These are phyloP conservation scores for Neofusicoccum kwambonambiense DNA, from an alignment of 2,329 filamentous ascomycete genomes.

Conservation along the genomic window DNA sequence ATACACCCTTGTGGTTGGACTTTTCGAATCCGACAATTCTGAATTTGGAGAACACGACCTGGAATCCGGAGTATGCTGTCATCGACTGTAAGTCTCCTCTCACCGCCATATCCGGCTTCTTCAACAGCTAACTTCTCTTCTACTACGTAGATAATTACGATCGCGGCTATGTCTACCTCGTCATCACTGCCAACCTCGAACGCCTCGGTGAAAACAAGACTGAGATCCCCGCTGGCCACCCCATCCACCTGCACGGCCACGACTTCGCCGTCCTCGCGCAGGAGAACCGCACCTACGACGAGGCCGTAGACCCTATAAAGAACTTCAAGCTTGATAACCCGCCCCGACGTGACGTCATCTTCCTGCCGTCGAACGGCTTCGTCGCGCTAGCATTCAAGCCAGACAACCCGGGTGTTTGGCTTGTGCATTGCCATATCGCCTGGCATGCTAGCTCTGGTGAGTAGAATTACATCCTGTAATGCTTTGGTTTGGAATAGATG, in stretches of 20 bases:
- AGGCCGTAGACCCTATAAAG: constrained; percentile 36
- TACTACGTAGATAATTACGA: constrained; percentile 18
- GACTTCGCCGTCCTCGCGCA: constrained; percentile 30
- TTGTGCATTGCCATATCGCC: constrained; percentile 40
- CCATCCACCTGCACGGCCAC: constrained; percentile 29
- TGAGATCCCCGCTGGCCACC: constrained; percentile 25
- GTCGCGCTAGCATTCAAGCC: constrained; percentile 36
- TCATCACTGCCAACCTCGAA: constrained; percentile 25
- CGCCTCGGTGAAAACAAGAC: constrained; percentile 14
- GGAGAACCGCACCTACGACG: constrained; percentile 41
- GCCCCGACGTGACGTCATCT: no score
- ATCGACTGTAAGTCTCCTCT: constrained; percentile 20
- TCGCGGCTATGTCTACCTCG: constrained; percentile 28
- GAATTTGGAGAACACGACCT: constrained; percentile 25
- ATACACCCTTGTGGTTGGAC: constrained; percentile 28
- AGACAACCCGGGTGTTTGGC: constrained; percentile 38
- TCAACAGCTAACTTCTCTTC: not conserved
- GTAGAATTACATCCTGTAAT: not conserved
- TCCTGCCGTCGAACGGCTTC: constrained; percentile 23
- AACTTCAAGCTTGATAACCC: constrained; percentile 44
- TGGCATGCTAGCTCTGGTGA: constrained; percentile 34
- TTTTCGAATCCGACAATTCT: constrained; percentile 29
- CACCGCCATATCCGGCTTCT: not conserved
- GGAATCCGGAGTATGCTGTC: constrained; percentile 24
- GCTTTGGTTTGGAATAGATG: not conserved